Conservation (phyloP, 1,284 basidiomycete species). For the Trametes sp. region DNA sequence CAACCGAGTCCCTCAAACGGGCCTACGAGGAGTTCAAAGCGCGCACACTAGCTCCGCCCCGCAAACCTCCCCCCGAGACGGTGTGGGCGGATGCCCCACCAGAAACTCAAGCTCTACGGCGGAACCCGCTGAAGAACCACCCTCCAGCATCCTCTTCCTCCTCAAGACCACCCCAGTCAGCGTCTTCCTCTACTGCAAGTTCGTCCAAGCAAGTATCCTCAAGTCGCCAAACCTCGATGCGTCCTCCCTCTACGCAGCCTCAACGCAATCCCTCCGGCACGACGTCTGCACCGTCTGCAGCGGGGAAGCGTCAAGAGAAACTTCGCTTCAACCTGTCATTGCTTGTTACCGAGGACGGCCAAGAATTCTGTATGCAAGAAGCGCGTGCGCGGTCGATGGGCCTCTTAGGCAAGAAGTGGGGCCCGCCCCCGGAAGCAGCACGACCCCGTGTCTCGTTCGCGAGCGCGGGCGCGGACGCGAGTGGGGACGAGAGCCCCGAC, state of each 20-base stretch:
- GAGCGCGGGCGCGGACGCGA: slow-evolving; percentile 55
- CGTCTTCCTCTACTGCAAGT: slow-evolving; percentile 41
- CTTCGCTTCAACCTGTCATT: slow-evolving; percentile 70
- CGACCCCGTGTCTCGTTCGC: slow-evolving; percentile 58
- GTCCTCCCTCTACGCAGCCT: background rate
- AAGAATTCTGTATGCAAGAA: slow-evolving; percentile 79
- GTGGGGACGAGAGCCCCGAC: no score
- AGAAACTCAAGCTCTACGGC: slow-evolving; percentile 53
- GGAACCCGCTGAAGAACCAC: slow-evolving; percentile 64
- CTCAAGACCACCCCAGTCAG: slow-evolving; percentile 20
- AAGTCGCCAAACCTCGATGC: background rate
- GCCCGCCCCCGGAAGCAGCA: slow-evolving; percentile 63
- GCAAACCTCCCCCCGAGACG: slow-evolving; percentile 31
- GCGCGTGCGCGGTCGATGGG: slow-evolving; percentile 81
- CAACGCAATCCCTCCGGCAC: slow-evolving; percentile 61
- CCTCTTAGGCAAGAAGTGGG: slow-evolving; percentile 83
- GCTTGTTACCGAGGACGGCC: slow-evolving; percentile 69
- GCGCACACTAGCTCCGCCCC: slow-evolving; percentile 42
- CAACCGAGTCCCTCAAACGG: slow-evolving; percentile 86
- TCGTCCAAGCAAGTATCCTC: background rate
- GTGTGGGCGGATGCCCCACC: slow-evolving; percentile 39
- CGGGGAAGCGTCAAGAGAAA: slow-evolving; percentile 75
- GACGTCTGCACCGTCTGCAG: slow-evolving; percentile 70
- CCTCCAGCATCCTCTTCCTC: slow-evolving; percentile 43
- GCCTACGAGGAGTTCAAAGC: slow-evolving; percentile 83